Conservation (phyloP, 257 asterid genomes). For the Penstemon barbatus region DNA sequence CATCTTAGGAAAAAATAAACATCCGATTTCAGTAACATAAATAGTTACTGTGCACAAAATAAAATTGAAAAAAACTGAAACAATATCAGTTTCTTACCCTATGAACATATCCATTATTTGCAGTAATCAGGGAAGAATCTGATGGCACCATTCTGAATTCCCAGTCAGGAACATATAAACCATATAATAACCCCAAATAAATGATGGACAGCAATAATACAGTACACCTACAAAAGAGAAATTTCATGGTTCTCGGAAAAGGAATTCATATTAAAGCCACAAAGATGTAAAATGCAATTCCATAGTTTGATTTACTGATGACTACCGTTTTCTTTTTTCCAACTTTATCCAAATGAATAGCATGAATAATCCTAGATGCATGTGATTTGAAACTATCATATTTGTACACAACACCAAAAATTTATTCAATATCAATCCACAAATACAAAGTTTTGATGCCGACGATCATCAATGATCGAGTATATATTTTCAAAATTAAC, state of each 20-base stretch:
- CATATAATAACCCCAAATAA: slow-evolving; percentile 60
- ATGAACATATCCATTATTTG: slow-evolving; percentile 42
- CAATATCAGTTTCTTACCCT: slow-evolving; percentile 35
- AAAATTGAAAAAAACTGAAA: slow-evolving; percentile 8
- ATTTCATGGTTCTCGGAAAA: slow-evolving; percentile 20
- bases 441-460: no score
- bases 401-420: no score
- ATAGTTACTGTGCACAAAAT: background rate
- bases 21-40: background rate
- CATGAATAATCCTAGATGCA: slow-evolving; percentile 6
- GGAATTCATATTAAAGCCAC: slow-evolving; percentile 1
- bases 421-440: no score
- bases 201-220: slow-evolving; percentile 44
- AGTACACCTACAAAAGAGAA: slow-evolving; percentile 50
- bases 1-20: background rate
- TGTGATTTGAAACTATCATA: background rate
- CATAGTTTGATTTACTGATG: background rate
- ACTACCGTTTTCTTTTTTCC: slow-evolving; percentile 3
- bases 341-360: slow-evolving; percentile 13
- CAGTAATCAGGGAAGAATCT: slow-evolving; percentile 33
- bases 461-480: no score
- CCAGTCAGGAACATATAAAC: slow-evolving; percentile 82
- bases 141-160: slow-evolving; percentile 42
- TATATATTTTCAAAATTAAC: no score
- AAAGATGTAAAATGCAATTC: background rate